Evolutionary conservation across 2,329 filamentous ascomycete species (phyloP), one percentile per base, ranked within the genome.

Genomic region (Colletotrichum cereale): DNA sequence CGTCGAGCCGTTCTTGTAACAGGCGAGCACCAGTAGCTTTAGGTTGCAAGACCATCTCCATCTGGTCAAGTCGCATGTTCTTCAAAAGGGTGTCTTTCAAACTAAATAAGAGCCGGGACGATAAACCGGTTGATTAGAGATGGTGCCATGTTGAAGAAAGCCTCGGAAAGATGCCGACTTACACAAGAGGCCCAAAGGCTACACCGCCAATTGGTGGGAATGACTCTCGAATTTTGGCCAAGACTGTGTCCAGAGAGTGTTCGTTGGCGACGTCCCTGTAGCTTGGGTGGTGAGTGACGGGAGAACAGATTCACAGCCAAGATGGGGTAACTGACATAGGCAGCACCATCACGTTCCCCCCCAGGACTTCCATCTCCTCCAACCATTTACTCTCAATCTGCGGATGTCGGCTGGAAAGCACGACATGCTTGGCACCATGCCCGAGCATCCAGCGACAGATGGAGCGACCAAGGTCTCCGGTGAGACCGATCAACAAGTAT

Each of bases 161-260:
- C 40, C 31, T 34, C 5, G 18, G 18, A 10, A 21, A 3, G 2
- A 21, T 8, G 1, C 40, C 18, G 18, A 10, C 40, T 44, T 44
- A 44, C 40, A 44, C 40, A 21, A 86, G 82, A 10, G 85, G 84
- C 1, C 79, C 85, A 48, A 86, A 79, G 1, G 78, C 79, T 0
- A 86, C 81, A 10, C 85, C 85, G 0, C 72, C 79, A 40, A 86
- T 80, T 0, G 78, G 77, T 0, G 81, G 80, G 62, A 78, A 69
- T 0, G 72, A 50, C 10, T 75, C 4, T 34, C 42, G 2, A 3
- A 53, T 8, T 78, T 75, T 1, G 44, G 58, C 38, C 2, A 67
- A 48, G 14, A 74, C 55, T 29, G 73, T 62, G 62, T 62, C 73
- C 6, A 76, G 38, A 1, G 80, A 60, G 18, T 68, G 62, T 11